phyloP scores from a whole-genome alignment of 2,329 filamentous ascomycete genomes.

The Aspergillus udagawae region DNA sequence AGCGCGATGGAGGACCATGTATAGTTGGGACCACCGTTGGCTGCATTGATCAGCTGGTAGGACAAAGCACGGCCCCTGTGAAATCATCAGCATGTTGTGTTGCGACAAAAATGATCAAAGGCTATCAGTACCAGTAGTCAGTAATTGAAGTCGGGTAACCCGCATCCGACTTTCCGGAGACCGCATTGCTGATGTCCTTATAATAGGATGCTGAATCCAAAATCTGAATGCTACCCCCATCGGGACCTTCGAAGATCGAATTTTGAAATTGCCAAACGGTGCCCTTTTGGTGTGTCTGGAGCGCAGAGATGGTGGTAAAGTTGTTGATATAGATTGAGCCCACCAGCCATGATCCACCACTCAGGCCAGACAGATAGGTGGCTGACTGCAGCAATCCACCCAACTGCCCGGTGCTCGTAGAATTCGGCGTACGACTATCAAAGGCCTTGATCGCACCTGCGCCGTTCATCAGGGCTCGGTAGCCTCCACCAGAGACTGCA shows the following conservation, averaged over 20 bases:
- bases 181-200: conserved; percentile 53
- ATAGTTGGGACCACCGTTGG: conserved; percentile 67
- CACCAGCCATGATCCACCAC: conserved; percentile 80
- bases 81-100: not conserved
- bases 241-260: conserved; percentile 47
- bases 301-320: conserved; percentile 61
- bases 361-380: conserved; percentile 78
- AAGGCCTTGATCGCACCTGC: conserved; percentile 79
- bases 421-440: conserved; percentile 65
- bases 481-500: conserved; percentile 79
- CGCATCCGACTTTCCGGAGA: conserved; percentile 59
- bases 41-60: conserved; percentile 75
- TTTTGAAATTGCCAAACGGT: conserved; percentile 29
- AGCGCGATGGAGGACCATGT: conserved; percentile 75
- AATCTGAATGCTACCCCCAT: conserved; percentile 35
- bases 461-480: conserved; percentile 80
- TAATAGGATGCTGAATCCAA: conserved; percentile 59
- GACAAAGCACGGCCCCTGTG: conserved; percentile 65
- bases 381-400: conserved; percentile 77
- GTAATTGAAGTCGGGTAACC: conserved; percentile 70
- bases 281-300: conserved; percentile 23
- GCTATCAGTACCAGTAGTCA: conserved; percentile 66
- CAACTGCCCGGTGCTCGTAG: conserved; percentile 62
- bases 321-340: conserved; percentile 78
- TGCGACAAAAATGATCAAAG: not conserved